Evolutionary conservation across 768 basidiomycete genomes (phyloP), one percentile per base, ranked within the genome.

Genomic region (Wakefieldia striispora): DNA sequence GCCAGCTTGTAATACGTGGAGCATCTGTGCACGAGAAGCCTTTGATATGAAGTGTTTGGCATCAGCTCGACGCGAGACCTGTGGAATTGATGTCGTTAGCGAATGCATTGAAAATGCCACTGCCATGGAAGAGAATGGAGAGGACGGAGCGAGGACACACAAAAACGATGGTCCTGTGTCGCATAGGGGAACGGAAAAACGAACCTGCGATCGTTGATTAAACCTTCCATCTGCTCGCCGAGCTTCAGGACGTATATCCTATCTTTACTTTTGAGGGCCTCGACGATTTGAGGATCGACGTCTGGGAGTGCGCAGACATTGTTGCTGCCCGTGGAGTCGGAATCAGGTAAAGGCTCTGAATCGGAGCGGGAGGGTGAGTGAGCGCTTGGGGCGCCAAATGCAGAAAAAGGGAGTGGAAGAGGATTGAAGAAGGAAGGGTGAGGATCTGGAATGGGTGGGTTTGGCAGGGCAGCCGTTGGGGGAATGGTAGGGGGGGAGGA

Each of bases 221-320:
- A 76, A 43, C 72, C 69, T 71, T 93, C 91, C 81, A 93, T 88
- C 56, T 74, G 76, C 72, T 93, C 91, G 50, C 88, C 91, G n/a
- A 93, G 78, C 74, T 88, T 91, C 60, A 93, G 73, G 40, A 93
- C 89, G 67, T 84, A 93, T 54, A 93, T 76, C 63, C 91, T 79
- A 69, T 93, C 91, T 73, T 93, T 93, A 77, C 84, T 85, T 69
- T 76, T 82, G 55, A 93, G 85, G 19, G 91, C 91, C 66, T 93
- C 90, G 60, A 92, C 61, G 59, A 93, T 90, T 68, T 86, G 84
- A 10, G 81, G 76, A 74, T 92, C 90, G 55, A 83, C 80, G 53
- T 88, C 88, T 17, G 50, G 21, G 49, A 61, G 53, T 37, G 52
- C 39, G 48, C 65, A 56, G 41, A 44, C 33, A 29, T 64, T 67